Evolutionary conservation across 345 rosid genomes (phyloP), one percentile per base, ranked within the genome.

Genomic region (Camelina hispida): DNA sequence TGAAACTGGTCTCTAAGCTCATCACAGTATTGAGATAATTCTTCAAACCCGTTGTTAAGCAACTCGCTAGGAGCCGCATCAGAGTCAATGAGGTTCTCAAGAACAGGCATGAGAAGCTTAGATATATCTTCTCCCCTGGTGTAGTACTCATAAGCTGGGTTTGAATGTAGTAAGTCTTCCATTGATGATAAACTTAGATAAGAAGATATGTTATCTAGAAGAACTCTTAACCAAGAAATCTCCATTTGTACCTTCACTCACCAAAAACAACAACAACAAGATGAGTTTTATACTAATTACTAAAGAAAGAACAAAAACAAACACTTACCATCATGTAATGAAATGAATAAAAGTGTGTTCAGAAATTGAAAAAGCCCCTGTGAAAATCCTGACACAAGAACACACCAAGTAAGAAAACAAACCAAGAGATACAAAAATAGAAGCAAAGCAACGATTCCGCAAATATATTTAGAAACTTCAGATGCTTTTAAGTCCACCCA

Each of bases 91-190:
- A 93, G 80, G 48, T 84, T 81, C 68, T 87, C 87, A 72, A 96
- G 93, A 73, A 96, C 72, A 71, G 95, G 98, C 78, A 85, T 89
- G 79, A 93, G 78, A 75, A 91, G 77, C 85, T 82, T 93, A 76
- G 87, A 64, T 61, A 93, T 83, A 51, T 88, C 95, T 81, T 89
- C 97, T 1, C 81, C 86, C 78, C 84, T 88, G 50, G 65, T 84
- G 81, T 85, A 87, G 72, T 84, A 84, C 76, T 81, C 87, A 78
- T 68, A 78, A 81, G 84, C 85, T 61, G 86, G 94, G 53, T 93
- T 96, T 44, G 81, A 84, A 30, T 62, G 58, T 62, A 84, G 58
- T 62, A 84, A 68, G 76, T 77, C 77, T 54, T 85, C 87, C 34
- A 44, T 70, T 3, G 91, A 85, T 79, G 98, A 83, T 50, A 88